These are phyloP conservation scores for Aschersonia sp. DNA, from an alignment of 2,329 filamentous ascomycete species.

Conservation along the genomic window DNA sequence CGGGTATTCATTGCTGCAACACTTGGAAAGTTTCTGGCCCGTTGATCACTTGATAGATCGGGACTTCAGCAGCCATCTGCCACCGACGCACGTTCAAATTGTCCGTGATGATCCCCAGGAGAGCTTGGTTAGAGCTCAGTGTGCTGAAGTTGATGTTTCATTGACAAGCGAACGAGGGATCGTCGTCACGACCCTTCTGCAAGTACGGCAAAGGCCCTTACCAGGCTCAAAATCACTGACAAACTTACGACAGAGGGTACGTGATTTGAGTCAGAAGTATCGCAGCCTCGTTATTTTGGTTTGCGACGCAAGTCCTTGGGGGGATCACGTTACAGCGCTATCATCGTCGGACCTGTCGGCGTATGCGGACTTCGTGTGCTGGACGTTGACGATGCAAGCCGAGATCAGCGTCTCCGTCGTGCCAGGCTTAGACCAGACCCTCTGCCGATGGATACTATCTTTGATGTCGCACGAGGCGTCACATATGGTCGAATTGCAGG, in stretches of 20 bases:
- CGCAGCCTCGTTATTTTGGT: slow-evolving; percentile 55
- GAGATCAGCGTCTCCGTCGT: slow-evolving; percentile 29
- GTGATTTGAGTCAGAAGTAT: slow-evolving; percentile 41
- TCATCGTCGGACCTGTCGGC: slow-evolving; percentile 25
- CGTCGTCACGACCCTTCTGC: slow-evolving; percentile 55
- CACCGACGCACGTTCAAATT: slow-evolving; percentile 17
- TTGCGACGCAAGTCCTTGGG: slow-evolving; percentile 31
- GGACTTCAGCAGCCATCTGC: slow-evolving; percentile 26
- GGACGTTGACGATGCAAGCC: slow-evolving; percentile 25
- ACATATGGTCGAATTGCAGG: slow-evolving; percentile 12
- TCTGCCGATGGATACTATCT: slow-evolving; percentile 40
- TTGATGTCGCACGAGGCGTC: slow-evolving; percentile 31
- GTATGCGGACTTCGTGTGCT: slow-evolving; percentile 35
- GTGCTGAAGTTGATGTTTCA: slow-evolving; percentile 56
- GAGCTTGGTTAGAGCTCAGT: slow-evolving; percentile 12
- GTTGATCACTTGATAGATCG: slow-evolving; percentile 42
- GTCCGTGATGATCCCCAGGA: slow-evolving; percentile 4
- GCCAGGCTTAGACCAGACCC: slow-evolving; percentile 31
- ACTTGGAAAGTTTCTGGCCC: slow-evolving; percentile 33
- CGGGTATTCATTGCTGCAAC: slow-evolving; percentile 31
- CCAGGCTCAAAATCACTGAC: slow-evolving; percentile 31
- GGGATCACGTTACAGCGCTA: slow-evolving; percentile 25
- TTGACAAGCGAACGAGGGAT: slow-evolving; percentile 56
- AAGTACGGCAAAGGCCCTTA: slow-evolving; percentile 55
- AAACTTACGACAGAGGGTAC: slow-evolving; percentile 40